Evolutionary conservation across 2,329 filamentous ascomycete genomes (phyloP).

Genomic region (Colletotrichum horii): DNA sequence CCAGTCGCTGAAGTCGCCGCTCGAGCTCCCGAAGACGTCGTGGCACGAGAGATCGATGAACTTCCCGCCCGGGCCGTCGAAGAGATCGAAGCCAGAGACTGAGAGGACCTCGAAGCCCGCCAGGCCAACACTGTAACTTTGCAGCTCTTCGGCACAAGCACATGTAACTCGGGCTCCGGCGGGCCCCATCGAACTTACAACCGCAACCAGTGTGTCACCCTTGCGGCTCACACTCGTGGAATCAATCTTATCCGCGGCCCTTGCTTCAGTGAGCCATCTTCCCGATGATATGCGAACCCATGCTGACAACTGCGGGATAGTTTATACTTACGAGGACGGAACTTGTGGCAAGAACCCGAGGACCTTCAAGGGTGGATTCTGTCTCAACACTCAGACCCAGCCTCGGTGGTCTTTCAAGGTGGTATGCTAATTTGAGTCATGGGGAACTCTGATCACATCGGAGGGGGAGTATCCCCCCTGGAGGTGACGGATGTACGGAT

Average conservation of each 20-base stretch:
- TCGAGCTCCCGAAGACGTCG: neutral
- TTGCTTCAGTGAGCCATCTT: neutral
- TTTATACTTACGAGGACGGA: neutral
- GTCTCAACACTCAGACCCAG: neutral
- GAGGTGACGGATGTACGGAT: neutral
- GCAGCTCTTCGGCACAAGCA: neutral
- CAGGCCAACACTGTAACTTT: neutral
- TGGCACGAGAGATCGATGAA: neutral
- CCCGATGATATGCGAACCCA: neutral
- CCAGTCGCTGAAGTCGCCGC: neutral
- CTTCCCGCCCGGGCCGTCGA: neutral
- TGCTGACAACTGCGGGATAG: neutral
- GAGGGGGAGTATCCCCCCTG: neutral
- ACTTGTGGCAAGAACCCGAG: neutral
- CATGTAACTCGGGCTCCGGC: neutral
- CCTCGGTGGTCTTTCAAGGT: neutral
- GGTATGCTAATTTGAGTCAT: neutral
- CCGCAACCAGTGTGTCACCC: neutral
- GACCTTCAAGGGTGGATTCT: neutral
- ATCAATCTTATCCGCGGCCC: neutral
- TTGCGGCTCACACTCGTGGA: neutral
- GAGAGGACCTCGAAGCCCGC: neutral
- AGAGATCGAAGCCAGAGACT: neutral
- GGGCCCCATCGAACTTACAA: neutral
- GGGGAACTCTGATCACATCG: neutral